phyloP scores from a whole-genome alignment of 805 yeast genomes.

The Ogataea corticis region DNA sequence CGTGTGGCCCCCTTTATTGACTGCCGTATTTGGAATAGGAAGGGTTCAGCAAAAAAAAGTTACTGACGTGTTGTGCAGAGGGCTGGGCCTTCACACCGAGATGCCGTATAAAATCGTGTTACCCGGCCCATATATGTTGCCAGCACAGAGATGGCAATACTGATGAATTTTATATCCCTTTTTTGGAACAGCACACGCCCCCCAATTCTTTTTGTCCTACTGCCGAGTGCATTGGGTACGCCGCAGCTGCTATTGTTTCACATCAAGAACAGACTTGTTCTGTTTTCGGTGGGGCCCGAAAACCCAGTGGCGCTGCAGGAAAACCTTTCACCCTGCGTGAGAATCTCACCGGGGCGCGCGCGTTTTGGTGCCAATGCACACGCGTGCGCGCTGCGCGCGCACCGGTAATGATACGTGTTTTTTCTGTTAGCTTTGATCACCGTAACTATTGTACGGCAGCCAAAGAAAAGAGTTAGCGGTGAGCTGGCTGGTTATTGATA shows the following conservation, averaged over 20 bases:
- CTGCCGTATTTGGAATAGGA: slow-evolving; percentile 1
- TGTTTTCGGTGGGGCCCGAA: slow-evolving; percentile 9
- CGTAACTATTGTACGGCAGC: slow-evolving; percentile 2
- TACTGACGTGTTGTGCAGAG: not conserved
- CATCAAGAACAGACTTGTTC: not conserved
- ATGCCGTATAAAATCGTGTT: not conserved
- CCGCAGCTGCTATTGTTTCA: slow-evolving; percentile 6
- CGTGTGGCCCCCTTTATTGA: slow-evolving; percentile 6
- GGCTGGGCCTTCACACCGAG: too few species aligned
- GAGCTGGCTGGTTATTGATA: slow-evolving; percentile 2
- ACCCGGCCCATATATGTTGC: not conserved
- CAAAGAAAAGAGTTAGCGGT: not conserved
- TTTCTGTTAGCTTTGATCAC: slow-evolving; percentile 2
- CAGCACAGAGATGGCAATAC: not conserved
- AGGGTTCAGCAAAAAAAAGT: not conserved
- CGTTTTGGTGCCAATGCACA: not conserved
- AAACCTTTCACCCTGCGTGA: not conserved
- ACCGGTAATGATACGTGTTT: slow-evolving; percentile 6
- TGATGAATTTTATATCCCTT: slow-evolving; percentile 2
- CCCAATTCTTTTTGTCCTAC: not conserved
- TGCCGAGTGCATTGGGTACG: not conserved
- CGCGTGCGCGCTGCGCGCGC: not conserved
- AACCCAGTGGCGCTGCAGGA: slow-evolving; percentile 1
- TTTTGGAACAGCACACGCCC: not conserved
- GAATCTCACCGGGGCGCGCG: too few species aligned